Percentiles rank a stretch among this genome's conserved stretches.
Evolutionary conservation across 1,139 yeast genomes (phyloP).

Genomic region (Zygoascus sp.): DNA sequence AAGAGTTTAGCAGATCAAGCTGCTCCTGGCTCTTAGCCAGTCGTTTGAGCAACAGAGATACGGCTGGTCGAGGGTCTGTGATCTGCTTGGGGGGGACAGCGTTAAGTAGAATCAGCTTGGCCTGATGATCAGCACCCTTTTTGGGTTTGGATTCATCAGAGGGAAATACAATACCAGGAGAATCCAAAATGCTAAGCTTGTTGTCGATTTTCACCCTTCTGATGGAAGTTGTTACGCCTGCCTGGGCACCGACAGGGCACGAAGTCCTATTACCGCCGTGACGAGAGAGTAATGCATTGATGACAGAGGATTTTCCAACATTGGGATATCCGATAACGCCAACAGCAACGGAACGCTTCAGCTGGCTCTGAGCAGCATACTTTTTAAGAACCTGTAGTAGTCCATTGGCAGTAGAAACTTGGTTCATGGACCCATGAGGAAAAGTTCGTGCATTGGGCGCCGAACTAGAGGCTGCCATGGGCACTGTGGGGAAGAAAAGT

Average conservation of each 20-base stretch:
- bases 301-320: conserved; percentile 91
- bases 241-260: conserved; percentile 97
- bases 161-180: conserved; percentile 98
- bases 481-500: conserved; percentile 85
- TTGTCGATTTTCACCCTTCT: conserved; percentile 91
- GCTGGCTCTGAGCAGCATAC: conserved; percentile 75
- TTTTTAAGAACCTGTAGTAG: conserved; percentile 79
- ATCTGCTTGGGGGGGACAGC: conserved; percentile 89
- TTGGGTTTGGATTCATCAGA: conserved; percentile 48
- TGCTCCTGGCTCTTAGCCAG: conserved; percentile 55
- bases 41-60: conserved; percentile 69
- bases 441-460: conserved; percentile 63
- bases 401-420: conserved; percentile 65
- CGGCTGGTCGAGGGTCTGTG: conserved; percentile 79
- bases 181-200: conserved; percentile 82
- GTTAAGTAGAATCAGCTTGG: conserved; percentile 79
- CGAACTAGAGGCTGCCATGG: conserved; percentile 53
- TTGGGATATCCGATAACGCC: conserved; percentile 98
- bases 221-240: conserved; percentile 91
- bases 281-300: conserved; percentile 81
- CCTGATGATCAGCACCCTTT: conserved; percentile 63
- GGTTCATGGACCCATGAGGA: conserved; percentile 67
- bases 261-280: conserved; percentile 61
- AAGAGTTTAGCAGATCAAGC: conserved; percentile 67
- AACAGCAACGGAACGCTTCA: conserved; percentile 87